Evolutionary conservation across 163 green algal species (phyloP), one percentile per base, ranked within the genome.

Genomic region (Chlorella variabilis): DNA sequence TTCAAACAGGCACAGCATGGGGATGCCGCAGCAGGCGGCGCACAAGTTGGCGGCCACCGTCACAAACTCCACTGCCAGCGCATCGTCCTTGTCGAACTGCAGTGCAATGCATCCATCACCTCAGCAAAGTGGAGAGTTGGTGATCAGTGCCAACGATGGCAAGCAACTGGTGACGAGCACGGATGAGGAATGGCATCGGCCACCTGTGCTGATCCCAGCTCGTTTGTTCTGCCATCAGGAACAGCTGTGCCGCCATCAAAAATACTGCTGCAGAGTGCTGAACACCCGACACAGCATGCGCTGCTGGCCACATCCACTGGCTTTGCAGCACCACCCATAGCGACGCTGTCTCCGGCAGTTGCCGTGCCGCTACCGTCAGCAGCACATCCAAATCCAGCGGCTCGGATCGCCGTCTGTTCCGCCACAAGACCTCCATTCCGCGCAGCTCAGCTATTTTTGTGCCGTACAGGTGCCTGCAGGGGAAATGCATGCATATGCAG

Each of bases 11-110:
- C 77, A 88, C 80, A 96, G 95, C 68, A 83, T 78, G 18, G 91
- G 87, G 80, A 99, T 99, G 85, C 86, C 86, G 70, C 97, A 99
- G 82, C 86, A 93, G 13, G 78, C 49, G 7, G 88, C 85, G 8
- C 97, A 87, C 73, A 99, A 85, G 87, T 98, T 98, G 42, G 93
- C 84, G 6, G 96, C 93, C 0, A 97, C 90, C 34, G 94, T 93
- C 56, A 99, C 96, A 90, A 99, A 97, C 54, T 98, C 94, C 21
- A 98, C 93, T 0, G 95, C 94, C 41, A 98, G 86, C 39, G 90
- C 82, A 73, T 98, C 95, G 62, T 98, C 95, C 85, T 98, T 98
- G 88, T 98, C 95, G 81, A 98, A 98, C 59, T 78, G 67, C 71
- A 83, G 33, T 3, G 70, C 17, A n/a, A 27, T 27, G 51, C n/a